Conservation (phyloP, 306 rosid genomes). For the Rosa multiflora region DNA sequence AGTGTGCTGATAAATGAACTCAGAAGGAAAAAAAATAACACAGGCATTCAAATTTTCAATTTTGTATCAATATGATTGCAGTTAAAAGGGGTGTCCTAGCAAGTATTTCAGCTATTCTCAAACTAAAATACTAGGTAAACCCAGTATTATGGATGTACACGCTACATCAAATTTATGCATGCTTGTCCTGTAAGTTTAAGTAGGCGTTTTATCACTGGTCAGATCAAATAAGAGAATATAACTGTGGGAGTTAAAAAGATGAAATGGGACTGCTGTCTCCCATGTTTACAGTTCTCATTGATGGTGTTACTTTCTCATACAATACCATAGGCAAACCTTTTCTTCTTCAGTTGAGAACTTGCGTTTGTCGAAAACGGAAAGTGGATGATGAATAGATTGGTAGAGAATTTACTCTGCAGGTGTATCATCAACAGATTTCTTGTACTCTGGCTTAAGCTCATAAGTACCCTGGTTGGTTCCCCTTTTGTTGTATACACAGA, state of each 20-base stretch:
- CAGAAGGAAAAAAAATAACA: neutral
- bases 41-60: neutral
- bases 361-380: conserved; percentile 15
- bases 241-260: neutral
- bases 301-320: conserved; percentile 6
- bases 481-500: conserved; percentile 94
- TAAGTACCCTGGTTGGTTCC: conserved; percentile 99
- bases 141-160: neutral
- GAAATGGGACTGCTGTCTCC: neutral
- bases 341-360: neutral
- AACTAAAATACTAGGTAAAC: neutral
- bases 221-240: neutral
- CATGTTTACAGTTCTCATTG: neutral
- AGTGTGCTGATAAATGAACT: neutral
- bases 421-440: conserved; percentile 82
- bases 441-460: conserved; percentile 98
- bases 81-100: neutral
- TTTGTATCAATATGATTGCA: neutral
- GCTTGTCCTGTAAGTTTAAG: conserved; percentile 1
- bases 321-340: neutral
- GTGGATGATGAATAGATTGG: neutral
- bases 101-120: neutral
- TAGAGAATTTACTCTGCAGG: conserved; percentile 50
- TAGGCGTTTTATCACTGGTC: neutral
- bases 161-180: neutral